These are phyloP conservation scores for Aspergillus sparsus DNA, from an alignment of 495 filamentous ascomycete genomes.

Conservation along the genomic window DNA sequence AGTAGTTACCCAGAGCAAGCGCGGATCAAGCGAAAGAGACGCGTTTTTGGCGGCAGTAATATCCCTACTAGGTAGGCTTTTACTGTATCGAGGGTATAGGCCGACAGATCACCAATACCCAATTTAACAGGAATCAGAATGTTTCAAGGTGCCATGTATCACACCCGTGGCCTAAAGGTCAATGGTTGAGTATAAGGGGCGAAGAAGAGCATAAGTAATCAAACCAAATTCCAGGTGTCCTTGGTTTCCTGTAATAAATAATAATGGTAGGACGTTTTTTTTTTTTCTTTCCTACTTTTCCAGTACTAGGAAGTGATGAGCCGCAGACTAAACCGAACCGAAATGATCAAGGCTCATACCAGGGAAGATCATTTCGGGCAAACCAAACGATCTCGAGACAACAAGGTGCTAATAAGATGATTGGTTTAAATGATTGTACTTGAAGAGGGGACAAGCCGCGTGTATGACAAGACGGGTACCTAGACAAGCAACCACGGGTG, in stretches of 20 bases:
- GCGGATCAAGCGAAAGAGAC: conserved; percentile 15
- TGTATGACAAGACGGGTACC: conserved; percentile 11
- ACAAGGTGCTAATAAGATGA: neutral
- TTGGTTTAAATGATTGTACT: neutral
- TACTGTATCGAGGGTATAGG: conserved; percentile 27
- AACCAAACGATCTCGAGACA: conserved; percentile 7
- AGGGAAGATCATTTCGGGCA: conserved; percentile 1
- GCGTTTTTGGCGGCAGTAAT: conserved; percentile 23
- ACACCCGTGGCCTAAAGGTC: too few relatives aligned
- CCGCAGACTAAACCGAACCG: neutral
- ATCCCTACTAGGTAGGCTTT: conserved; percentile 2
- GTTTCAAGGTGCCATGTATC: too few relatives aligned
- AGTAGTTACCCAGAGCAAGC: conserved; percentile 1
- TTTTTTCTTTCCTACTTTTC: neutral
- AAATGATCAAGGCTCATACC: conserved; percentile 6
- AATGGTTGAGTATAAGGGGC: too few relatives aligned
- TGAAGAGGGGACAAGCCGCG: neutral
- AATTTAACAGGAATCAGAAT: conserved; percentile 26
- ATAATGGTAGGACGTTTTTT: neutral
- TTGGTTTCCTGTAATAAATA: neutral
- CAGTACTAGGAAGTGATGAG: conserved; percentile 12
- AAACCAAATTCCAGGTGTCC: too few relatives aligned
- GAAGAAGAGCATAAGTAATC: too few relatives aligned
- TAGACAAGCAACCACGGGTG: neutral
- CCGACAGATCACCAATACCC: conserved; percentile 25